Percentiles rank a stretch among this genome's conserved stretches.
Conservation (phyloP, 768 basidiomycete species). For the Rhizopogon rudus region DNA sequence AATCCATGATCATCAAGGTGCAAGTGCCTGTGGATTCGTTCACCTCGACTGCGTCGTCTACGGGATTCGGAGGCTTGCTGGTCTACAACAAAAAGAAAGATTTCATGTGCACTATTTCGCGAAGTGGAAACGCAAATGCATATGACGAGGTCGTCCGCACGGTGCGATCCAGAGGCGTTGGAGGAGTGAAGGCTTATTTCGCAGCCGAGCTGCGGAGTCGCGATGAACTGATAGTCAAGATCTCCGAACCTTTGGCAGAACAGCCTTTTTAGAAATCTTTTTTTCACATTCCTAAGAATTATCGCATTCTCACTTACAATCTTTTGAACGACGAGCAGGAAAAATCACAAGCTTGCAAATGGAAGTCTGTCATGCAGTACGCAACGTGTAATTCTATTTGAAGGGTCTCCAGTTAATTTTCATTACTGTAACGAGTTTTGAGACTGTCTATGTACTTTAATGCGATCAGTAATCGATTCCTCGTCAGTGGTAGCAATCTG, state of each 20-base stretch:
- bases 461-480: too few relatives aligned
- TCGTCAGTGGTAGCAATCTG: too few relatives aligned
- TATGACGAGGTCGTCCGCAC: constrained; percentile 39
- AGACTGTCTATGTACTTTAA: too few relatives aligned
- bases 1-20: constrained; percentile 48
- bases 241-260: constrained; percentile 48
- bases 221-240: constrained; percentile 45
- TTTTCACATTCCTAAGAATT: neutral
- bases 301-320: neutral
- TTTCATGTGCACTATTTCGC: constrained; percentile 40
- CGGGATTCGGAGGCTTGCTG: constrained; percentile 24
- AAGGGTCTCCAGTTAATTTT: too few relatives aligned
- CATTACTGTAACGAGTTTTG: too few relatives aligned
- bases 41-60: constrained; percentile 1
- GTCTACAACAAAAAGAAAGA: constrained; percentile 53
- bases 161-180: constrained; percentile 37
- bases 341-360: too few relatives aligned
- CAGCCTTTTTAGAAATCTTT: constrained; percentile 40
- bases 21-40: constrained; percentile 35
- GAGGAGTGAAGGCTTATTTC: constrained; percentile 49
- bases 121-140: constrained; percentile 24
- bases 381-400: too few relatives aligned
- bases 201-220: constrained; percentile 43
- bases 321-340: too few relatives aligned
- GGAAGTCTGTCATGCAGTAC: too few relatives aligned